Evolutionary conservation across 257 asterid genomes (phyloP), one percentile per base, ranked within the genome.

Genomic region (Solanum sitiens): DNA sequence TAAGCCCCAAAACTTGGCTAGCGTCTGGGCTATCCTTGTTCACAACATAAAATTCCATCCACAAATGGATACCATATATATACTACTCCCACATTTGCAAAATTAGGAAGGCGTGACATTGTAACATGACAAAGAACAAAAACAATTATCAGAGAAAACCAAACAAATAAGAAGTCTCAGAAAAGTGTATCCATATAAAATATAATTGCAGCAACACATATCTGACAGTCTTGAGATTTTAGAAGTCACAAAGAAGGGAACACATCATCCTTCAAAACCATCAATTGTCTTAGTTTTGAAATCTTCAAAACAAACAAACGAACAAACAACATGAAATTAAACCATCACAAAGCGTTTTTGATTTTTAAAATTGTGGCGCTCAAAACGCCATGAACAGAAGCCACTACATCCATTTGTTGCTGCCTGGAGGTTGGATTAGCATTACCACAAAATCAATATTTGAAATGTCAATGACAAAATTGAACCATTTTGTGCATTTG

Each of bases 401-500:
- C 91, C 76, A 92, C 94, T 0, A 92, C 89, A 91, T 93, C 98
- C 92, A 89, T 89, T 27, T 90, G 87, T 2, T 88, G 90, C 23
- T 91, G 91, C 91, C 91, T 83, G 1, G 95, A 89, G 9, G 83
- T 27, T 12, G 92, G 23, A 86, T 86, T 30, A 27, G 1, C 16
- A 80, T 45, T 13, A 7, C 5, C 25, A 27, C 5, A 27, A 74
- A 74, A 90, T 90, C 23, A 94, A 45, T 82, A 92, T 89, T 45
- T 94, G 98, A 79, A 91, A 92, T 44, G 93, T 93, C 65, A 92
- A 87, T 0, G 98, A 95, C 35, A 95, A 84, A 30, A 96, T 90
- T 25, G 98, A 95, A 40, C 95, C 94, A 25, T 56, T 11, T 2
- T 88, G 35, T 61, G 33, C 59, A 27, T 42, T 70, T 47, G 11